Conservation (phyloP, 2,329 filamentous ascomycete genomes). For the Cladosporium sp. region DNA sequence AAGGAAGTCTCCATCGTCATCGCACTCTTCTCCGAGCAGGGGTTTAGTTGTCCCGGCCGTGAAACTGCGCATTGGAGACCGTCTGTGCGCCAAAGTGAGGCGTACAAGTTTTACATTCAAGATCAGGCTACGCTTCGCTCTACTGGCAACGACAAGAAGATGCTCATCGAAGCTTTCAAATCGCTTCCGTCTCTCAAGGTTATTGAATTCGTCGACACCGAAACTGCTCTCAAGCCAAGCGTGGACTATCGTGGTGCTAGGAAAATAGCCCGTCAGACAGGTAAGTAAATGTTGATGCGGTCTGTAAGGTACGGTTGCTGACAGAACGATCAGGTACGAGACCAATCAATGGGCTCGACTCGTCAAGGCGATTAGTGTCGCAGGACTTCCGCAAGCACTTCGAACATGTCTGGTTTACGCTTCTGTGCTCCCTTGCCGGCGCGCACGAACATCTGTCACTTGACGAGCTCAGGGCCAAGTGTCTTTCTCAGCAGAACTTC, state of each 20-base stretch:
- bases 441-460: constrained; percentile 13
- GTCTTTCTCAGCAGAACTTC: neutral
- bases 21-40: constrained; percentile 18
- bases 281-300: neutral
- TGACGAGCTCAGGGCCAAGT: neutral
- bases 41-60: constrained; percentile 17
- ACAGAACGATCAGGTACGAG: neutral
- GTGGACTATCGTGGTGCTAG: constrained; percentile 19
- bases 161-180: constrained; percentile 23
- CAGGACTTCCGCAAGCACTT: constrained; percentile 17
- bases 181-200: constrained; percentile 18
- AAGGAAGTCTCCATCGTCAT: constrained; percentile 23
- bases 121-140: constrained; percentile 24
- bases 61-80: constrained; percentile 19
- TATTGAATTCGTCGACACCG: constrained; percentile 14
- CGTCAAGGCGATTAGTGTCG: neutral
- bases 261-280: constrained; percentile 21
- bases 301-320: neutral
- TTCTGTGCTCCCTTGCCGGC: constrained; percentile 18
- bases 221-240: constrained; percentile 1
- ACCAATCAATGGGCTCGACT: neutral
- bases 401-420: constrained; percentile 18
- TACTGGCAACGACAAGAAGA: constrained; percentile 16
- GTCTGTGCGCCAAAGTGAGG: constrained; percentile 22
- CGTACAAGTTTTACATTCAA: constrained; percentile 21